These are phyloP conservation scores for Emericellopsis cladophorae DNA, from an alignment of 2,329 filamentous ascomycete species.

Conservation along the genomic window DNA sequence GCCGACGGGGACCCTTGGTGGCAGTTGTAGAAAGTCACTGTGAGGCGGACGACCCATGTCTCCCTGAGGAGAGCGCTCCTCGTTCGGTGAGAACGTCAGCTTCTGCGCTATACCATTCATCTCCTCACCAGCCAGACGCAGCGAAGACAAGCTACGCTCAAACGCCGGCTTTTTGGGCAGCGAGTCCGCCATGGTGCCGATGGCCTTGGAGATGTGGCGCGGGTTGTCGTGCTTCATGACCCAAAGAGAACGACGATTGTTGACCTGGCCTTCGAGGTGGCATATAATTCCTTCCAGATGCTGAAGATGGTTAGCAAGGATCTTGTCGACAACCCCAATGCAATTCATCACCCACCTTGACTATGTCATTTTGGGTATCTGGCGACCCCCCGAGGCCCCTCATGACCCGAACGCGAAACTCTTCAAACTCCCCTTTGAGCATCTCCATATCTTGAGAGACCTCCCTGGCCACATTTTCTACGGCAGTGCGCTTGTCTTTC, in stretches of 20 bases:
- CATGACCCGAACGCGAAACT: constrained; percentile 13
- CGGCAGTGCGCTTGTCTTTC: constrained; percentile 13
- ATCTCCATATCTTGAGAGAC: constrained; percentile 13
- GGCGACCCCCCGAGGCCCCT: constrained; percentile 6
- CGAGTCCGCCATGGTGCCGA: constrained; percentile 15
- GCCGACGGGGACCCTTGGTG: constrained; percentile 10
- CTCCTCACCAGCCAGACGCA: constrained; percentile 6
- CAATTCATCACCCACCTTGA: constrained; percentile 13
- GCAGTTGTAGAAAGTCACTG: not conserved
- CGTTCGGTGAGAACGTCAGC: not conserved
- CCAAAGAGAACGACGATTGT: constrained; percentile 21
- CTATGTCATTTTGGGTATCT: constrained; percentile 11
- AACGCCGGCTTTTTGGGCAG: constrained; percentile 13
- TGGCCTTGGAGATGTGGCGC: constrained; percentile 15
- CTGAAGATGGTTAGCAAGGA: constrained; percentile 6
- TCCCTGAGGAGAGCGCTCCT: not conserved
- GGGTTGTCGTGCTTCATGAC: constrained; percentile 19
- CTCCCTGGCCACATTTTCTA: constrained; percentile 13
- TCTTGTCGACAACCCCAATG: not conserved
- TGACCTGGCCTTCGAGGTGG: constrained; percentile 22
- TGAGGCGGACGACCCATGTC: not conserved
- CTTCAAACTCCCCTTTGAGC: constrained; percentile 14
- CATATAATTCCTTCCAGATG: constrained; percentile 18
- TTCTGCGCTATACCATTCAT: not conserved
- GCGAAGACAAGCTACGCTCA: constrained; percentile 13